Percentiles rank a stretch among this genome's conserved stretches.
phyloP scores from a whole-genome alignment of 2,329 filamentous ascomycete genomes.

The Aphanocladium album region DNA sequence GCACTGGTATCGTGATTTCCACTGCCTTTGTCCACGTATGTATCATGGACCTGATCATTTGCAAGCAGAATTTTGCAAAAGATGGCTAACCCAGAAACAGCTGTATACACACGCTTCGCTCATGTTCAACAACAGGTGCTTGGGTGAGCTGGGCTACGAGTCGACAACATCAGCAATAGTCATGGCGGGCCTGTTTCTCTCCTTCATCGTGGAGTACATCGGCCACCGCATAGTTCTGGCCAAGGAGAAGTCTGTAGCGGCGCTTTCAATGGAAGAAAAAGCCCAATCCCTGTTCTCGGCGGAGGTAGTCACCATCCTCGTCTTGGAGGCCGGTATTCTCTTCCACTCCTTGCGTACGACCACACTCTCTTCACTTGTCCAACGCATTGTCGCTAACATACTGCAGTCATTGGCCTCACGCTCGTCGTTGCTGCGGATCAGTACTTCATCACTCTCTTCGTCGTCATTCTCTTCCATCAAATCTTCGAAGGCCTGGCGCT shows the following conservation, averaged over 20 bases:
- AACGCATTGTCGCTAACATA: neutral
- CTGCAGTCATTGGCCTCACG: conserved; percentile 56
- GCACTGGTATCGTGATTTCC: conserved; percentile 66
- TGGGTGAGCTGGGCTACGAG: conserved; percentile 63
- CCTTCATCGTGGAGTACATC: conserved; percentile 66
- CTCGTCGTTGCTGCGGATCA: conserved; percentile 55
- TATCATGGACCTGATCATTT: conserved; percentile 5
- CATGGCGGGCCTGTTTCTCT: conserved; percentile 69
- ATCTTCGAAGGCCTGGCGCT: conserved; percentile 74
- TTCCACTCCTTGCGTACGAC: conserved; percentile 65
- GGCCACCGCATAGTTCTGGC: conserved; percentile 53
- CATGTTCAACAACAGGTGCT: conserved; percentile 67
- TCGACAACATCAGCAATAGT: conserved; percentile 64
- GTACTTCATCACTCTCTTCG: conserved; percentile 52
- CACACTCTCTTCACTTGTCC: neutral
- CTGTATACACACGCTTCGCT: conserved; percentile 67
- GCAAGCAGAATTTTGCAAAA: too few relatives aligned
- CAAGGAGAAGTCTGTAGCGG: conserved; percentile 25
- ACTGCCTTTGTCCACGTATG: conserved; percentile 65
- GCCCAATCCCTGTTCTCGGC: conserved; percentile 26
- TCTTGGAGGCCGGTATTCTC: conserved; percentile 68
- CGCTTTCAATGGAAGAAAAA: conserved; percentile 22
- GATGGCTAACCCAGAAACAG: conserved; percentile 33
- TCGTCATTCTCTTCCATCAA: conserved; percentile 73
- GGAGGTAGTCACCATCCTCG: conserved; percentile 56